Evolutionary conservation across 75 land plant genomes (phyloP).

Genomic region (Ceratopteris richardii): DNA sequence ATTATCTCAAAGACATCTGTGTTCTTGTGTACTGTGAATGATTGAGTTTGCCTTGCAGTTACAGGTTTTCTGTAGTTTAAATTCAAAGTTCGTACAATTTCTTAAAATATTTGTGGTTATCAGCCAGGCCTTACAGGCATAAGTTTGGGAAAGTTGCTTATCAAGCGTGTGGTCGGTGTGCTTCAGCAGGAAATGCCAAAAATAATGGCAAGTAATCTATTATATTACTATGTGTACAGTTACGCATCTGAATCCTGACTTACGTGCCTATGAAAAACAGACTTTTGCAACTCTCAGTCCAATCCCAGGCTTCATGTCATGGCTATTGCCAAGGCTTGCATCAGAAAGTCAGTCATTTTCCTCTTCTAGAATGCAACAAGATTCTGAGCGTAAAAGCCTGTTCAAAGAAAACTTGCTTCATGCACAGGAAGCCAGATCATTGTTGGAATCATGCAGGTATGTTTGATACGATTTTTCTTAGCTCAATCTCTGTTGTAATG

Average conservation of each 20-base stretch:
- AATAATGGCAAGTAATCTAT: conserved; percentile 46
- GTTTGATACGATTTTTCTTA: too few species aligned
- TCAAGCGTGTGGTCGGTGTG: conserved; percentile 72
- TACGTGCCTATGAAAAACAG: conserved; percentile 15
- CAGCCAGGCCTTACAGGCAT: conserved; percentile 92
- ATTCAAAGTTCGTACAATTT: too few species aligned
- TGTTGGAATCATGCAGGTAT: too few species aligned
- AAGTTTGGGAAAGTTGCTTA: conserved; percentile 82
- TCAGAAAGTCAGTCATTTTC: conserved; percentile 26
- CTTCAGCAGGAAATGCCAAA: conserved; percentile 75
- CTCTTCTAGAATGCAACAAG: neutral
- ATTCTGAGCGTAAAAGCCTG: neutral
- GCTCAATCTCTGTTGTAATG: too few species aligned
- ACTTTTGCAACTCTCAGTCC: conserved; percentile 90
- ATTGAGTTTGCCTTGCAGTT: too few species aligned
- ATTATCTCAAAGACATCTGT: too few species aligned
- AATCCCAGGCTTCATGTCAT: conserved; percentile 83
- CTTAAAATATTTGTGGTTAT: conserved; percentile 3
- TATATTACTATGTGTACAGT: neutral
- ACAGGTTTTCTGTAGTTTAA: too few species aligned
- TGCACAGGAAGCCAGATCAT: too few species aligned
- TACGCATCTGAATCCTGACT: neutral
- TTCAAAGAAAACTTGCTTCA: too few species aligned
- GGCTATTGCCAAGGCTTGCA: conserved; percentile 73
- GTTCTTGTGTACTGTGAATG: too few species aligned